Conservation (phyloP, 1,284 basidiomycete species). For the Vanrija sp. region DNA sequence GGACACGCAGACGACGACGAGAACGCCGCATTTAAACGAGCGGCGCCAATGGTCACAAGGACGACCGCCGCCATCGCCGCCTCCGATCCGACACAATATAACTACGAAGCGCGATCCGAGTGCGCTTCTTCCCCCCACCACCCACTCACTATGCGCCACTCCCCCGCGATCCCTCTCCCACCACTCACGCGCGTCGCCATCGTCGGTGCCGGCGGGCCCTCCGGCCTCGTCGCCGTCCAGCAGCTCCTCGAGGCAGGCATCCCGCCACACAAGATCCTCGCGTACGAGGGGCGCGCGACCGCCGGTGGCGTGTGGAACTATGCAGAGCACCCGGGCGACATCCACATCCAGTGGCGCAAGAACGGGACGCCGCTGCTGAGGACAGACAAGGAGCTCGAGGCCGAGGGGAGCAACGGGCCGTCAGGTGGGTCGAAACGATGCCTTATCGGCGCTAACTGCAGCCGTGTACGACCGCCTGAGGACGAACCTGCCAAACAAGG, state of each 20-base stretch:
- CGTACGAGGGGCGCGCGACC: slow-evolving; percentile 24
- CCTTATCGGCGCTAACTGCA: slow-evolving; percentile 7
- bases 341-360: slow-evolving; percentile 12
- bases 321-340: slow-evolving; percentile 12
- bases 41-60: too few species aligned
- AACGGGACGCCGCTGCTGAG: slow-evolving; percentile 10
- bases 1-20: too few species aligned
- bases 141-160: background rate
- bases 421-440: slow-evolving; percentile 9
- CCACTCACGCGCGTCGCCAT: slow-evolving; percentile 41
- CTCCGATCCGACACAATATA: background rate
- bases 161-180: slow-evolving; percentile 19
- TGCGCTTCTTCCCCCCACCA: background rate
- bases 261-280: slow-evolving; percentile 20
- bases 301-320: slow-evolving; percentile 29
- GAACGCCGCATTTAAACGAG: too few species aligned
- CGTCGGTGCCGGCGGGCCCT: slow-evolving; percentile 48
- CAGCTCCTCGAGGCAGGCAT: slow-evolving; percentile 42
- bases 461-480: slow-evolving; percentile 18
- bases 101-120: background rate
- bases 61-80: too few species aligned
- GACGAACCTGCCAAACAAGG: slow-evolving; percentile 40
- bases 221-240: slow-evolving; percentile 47
- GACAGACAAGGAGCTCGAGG: slow-evolving; percentile 6
- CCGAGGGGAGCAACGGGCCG: slow-evolving; percentile 11